Percentiles rank a stretch among this genome's conserved stretches.
These are phyloP conservation scores for Lipomyces japonicus DNA, from an alignment of 805 yeast genomes.

Conservation along the genomic window DNA sequence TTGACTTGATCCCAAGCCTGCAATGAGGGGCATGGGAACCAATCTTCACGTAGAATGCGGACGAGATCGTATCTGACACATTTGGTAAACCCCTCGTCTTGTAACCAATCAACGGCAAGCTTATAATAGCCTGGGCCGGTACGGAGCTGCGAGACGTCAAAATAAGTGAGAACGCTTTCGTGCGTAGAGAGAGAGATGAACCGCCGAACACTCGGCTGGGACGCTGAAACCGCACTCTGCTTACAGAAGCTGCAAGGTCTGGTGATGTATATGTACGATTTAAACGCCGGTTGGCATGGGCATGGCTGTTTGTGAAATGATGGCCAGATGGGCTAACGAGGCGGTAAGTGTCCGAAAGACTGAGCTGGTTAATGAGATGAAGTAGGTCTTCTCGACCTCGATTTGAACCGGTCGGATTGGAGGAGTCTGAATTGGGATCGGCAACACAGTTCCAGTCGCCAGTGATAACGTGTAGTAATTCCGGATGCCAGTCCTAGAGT, in stretches of 20 bases:
- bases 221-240: not conserved
- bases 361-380: not conserved
- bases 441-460: slow-evolving; percentile 4
- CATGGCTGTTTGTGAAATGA: not conserved
- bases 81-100: not conserved
- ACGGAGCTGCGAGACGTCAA: not conserved
- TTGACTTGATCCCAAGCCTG: not conserved
- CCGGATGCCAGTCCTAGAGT: not conserved
- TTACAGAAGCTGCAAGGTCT: not conserved
- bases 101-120: not conserved
- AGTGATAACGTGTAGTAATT: not conserved
- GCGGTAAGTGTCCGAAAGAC: not conserved
- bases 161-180: not conserved
- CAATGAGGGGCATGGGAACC: not conserved
- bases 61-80: not conserved
- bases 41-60: not conserved
- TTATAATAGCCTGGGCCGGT: not conserved
- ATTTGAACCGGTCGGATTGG: not conserved
- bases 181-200: not conserved
- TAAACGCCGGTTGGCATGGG: not conserved
- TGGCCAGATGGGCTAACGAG: not conserved
- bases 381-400: not conserved
- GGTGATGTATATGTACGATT: not conserved
- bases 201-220: not conserved
- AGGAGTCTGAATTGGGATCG: not conserved